Base-by-base conservation (phyloP, 2,329 filamentous ascomycete species). In the Diplodia intermedia region DNA sequence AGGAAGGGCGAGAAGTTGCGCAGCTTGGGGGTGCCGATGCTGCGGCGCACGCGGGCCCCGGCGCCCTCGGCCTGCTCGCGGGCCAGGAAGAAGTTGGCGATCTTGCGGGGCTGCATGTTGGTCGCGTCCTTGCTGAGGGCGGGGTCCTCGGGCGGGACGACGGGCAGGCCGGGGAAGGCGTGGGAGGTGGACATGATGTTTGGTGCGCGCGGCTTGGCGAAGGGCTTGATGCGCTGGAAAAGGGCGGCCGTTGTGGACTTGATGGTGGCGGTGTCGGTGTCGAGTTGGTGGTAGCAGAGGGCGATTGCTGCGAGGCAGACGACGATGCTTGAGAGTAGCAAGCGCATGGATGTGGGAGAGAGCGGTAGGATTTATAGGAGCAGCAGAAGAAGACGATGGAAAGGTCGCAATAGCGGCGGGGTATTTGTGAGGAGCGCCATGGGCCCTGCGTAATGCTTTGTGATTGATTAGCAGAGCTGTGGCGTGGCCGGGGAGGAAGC, bases 1-100 rank as follows among this genome's bases (percentile, higher is more conserved):
- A 97, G 85, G 81, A 98, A 97, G 0, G 94, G 95, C 15, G 90
- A 92, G 79, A 98, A 90, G 83, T 97, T 93, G 75, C 90, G 89
- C 26, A 98, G 85, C 72, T 91, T 86, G 5, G 91, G 86, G 0
- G 93, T 97, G 72, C 94, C 94, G 72, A 98, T 91, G 52, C 91
- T 94, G 69, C 94, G 89, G 71, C 94, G 89, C 15, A 98, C 94
- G 70, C 89, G 86, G 5, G 94, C 94, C 68, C 95, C 94, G 0
- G 90, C 92, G 53, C 94, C 94, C 79, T 98, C 94, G 33, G 91
- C 84, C 79, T 97, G 92, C 80, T 97, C 93, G 69, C 90, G 81
- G 69, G 94, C 94, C 54, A 93, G 86, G 80, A 97, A 94, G 72
- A 91, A 88, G 81, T 94, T 91, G 72, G 88, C 88, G 77, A 98